phyloP scores from a whole-genome alignment of 2,329 filamentous ascomycete genomes.

The Phaeosphaeria sp. region DNA sequence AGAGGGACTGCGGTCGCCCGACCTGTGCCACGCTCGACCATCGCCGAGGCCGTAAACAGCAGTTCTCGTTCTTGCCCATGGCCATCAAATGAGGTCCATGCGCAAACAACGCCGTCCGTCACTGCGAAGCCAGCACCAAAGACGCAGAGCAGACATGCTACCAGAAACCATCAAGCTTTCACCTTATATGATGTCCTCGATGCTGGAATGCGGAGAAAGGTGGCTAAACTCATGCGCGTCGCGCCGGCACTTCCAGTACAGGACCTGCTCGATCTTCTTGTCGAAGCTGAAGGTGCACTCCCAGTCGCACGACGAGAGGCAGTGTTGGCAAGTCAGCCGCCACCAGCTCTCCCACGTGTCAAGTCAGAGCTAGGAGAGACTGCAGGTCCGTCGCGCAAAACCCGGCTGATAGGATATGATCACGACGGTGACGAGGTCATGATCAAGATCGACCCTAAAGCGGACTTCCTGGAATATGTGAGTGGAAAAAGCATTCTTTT shows the following conservation, averaged over 20 bases:
- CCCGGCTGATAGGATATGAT: background rate
- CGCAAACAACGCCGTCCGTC: too few relatives aligned
- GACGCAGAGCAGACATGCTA: background rate
- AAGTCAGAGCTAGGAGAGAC: background rate
- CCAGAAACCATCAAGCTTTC: background rate
- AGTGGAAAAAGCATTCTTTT: background rate
- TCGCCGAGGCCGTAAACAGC: background rate
- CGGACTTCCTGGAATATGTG: conserved; percentile 20
- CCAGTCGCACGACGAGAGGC: conserved; percentile 7
- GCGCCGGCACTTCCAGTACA: conserved; percentile 21
- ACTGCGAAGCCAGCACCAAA: background rate
- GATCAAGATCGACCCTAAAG: conserved; percentile 24
- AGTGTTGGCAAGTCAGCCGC: conserved; percentile 3
- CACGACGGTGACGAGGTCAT: conserved; percentile 10
- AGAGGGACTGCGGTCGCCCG: background rate
- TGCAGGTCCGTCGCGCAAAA: background rate
- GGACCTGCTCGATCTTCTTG: conserved; percentile 23
- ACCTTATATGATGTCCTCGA: conserved; percentile 22
- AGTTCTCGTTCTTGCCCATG: background rate
- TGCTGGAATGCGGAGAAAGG: conserved; percentile 16
- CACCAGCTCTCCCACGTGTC: background rate
- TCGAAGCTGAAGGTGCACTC: conserved; percentile 15
- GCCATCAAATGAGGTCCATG: background rate
- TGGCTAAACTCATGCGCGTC: conserved; percentile 25
- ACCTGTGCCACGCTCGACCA: background rate